Evolutionary conservation across 208 protist genomes (phyloP), one percentile per base, ranked within the genome.

Genomic region (Lotmaria passim): DNA sequence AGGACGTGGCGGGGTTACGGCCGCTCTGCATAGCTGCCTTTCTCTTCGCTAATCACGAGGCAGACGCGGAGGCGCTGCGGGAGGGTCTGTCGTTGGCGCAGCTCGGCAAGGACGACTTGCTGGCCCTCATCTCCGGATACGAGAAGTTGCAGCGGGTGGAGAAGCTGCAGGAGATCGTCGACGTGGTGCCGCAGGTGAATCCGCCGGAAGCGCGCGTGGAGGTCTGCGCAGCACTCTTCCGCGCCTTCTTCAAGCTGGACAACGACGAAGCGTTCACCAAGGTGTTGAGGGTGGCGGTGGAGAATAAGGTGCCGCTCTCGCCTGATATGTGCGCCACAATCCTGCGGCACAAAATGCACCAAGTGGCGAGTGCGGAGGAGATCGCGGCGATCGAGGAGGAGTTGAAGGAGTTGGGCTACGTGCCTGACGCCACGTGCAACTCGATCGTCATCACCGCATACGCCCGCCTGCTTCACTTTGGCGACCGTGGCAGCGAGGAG

Each of bases 391-490:
- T 96, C n/a, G 87, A 96, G 73, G 66, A 70, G 3, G 90, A 77
- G 52, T 64, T 90, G 61, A 83, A 78, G 69, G 74, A 73, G 44
- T 50, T 86, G 1, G 84, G 84, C 30, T 96, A 96, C 63, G 71
- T 81, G 21, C 79, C 86, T n/a, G 87, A 96, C 36, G 76, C 92
- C 19, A 89, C 85, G 14, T 86, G 87, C 58, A 93, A 93, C 63
- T 91, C 87, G 38, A 93, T 96, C 58, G 79, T 96, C 61, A 96
- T 96, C 74, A 87, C 87, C 0, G 83, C 85, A 8, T 96, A 93
- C 69, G 90, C 90, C 10, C 83, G 90, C 11, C 78, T 96, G 0
- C 64, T 92, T 0, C 87, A 93, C 86, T 96, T 91, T 82, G 88
- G 90, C 17, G 90, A 96, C 60, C 73, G 83, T 23, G 87, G 85